Evolutionary conservation across 1,139 yeast species (phyloP), one percentile per base, ranked within the genome.

Genomic region (Candida pseudoviswanathii): DNA sequence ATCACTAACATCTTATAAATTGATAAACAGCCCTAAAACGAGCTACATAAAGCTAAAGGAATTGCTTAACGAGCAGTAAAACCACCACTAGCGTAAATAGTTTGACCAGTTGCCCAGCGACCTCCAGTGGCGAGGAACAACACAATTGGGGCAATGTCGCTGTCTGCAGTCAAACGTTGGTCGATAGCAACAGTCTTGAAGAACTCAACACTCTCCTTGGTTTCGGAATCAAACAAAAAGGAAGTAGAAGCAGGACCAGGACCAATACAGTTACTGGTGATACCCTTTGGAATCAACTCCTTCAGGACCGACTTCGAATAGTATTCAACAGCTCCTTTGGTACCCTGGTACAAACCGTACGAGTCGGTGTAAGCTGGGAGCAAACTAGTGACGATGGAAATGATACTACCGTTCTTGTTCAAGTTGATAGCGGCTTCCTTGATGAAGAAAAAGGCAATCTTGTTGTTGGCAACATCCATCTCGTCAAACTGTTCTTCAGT

Each of bases 221-320:
- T 70, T 64, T 84, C 89, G 65, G 81, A 85, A 24, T 81, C 80
- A 58, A 82, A 82, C 62, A 84, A 77, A 68, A 84, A 84, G 49
- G 87, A 86, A 25, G 88, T 84, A 59, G 83, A 87, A 86, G 84
- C 84, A 43, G 89, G 88, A 43, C 88, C 89, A 44, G 88, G 89
- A 3, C 87, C 86, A 51, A 84, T 80, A 58, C 78, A 73, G 58
- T 80, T 82, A 58, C 80, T 85, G 8, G 81, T 71, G 52, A 84
- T 78, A 8, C 75, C 73, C 56, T 69, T 75, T 24, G 68, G 63
- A 29, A 67, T 70, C 52, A 81, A 71, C 61, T 84, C 88, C 64
- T 83, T 81, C 11, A 86, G 78, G 11, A 83, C 79, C 22, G 85
- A 67, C 58, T 82, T 81, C 50, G 76, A 63, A 65, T 80, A 81